A percentile compares a stretch with the other conserved stretches of the same genome.
phyloP scores from a whole-genome alignment of 192 early-diverging fungal genomes.

The Endogone sp. region DNA sequence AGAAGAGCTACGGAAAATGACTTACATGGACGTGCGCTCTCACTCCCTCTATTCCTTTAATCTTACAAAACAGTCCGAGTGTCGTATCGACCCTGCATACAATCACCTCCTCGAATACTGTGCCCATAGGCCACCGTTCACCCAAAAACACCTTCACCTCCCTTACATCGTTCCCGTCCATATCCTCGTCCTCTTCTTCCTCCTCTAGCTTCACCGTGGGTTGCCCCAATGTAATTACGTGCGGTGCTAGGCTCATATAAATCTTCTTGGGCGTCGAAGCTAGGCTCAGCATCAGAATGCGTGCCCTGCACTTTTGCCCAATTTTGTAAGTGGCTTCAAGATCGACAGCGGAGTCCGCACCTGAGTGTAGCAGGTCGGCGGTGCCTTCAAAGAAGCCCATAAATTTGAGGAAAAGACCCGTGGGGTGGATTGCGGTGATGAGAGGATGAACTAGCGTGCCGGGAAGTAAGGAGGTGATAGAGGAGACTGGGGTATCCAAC shows the following conservation, averaged over 20 bases:
- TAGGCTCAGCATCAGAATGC: conserved; percentile 75
- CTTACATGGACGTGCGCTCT: conserved; percentile 62
- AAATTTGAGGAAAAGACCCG: conserved; percentile 68
- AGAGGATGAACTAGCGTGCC: conserved; percentile 69
- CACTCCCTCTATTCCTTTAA: conserved; percentile 37
- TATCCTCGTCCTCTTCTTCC: conserved; percentile 25
- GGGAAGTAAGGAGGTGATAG: conserved; percentile 76
- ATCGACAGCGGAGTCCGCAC: conserved; percentile 40
- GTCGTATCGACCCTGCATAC: conserved; percentile 59
- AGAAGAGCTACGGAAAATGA: conserved; percentile 19
- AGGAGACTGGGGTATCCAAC: conserved; percentile 26
- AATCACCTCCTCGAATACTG: conserved; percentile 54
- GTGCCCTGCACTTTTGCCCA: conserved; percentile 58
- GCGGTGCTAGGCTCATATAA: conserved; percentile 50
- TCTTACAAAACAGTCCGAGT: conserved; percentile 59
- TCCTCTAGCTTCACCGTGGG: conserved; percentile 7
- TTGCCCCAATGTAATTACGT: conserved; percentile 52
- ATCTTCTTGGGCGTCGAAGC: conserved; percentile 60
- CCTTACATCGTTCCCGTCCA: too few relatives aligned
- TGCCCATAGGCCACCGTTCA: conserved; percentile 78
- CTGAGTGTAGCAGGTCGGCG: conserved; percentile 58
- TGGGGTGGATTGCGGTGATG: conserved; percentile 56
- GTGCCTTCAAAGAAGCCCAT: conserved; percentile 82
- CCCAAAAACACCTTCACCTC: too few relatives aligned
- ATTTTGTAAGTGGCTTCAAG: conserved; percentile 52